Base-by-base conservation (phyloP, 2,329 filamentous ascomycete species). In the Cytospora piceae region DNA sequence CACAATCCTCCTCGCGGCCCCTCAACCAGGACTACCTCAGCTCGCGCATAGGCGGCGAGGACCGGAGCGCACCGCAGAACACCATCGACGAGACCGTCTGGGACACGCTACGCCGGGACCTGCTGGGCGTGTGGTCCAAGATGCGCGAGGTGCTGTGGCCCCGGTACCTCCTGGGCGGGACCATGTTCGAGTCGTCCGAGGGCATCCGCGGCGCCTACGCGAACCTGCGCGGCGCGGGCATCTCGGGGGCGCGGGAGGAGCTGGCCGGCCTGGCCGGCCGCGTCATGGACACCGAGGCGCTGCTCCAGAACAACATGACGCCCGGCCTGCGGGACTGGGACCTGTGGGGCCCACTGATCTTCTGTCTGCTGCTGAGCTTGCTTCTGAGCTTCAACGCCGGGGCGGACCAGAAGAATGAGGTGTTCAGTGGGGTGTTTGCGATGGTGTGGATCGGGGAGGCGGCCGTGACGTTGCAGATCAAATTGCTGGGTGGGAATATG, bases 31-130 rank as follows among this genome's bases (percentile, higher is more conserved):
- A 84, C 74, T 96, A 94, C 77, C 85, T 97, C 71, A 97, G 93
- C 31, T 95, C 92, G 27, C 88, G 89, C 66, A 96, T 99, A 74
- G 90, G 90, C 2, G 95, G 95, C 71, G 94, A 98, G 78, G 95
- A 99, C 81, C 91, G 95, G 63, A 87, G 90, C 69, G 94, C 95
- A 20, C 87, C 93, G 9, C 88, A 90, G 70, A 96, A 96, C 80
- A 99, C 95, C 55, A 96, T 99, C 77, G 95, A 99, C 78, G 95
- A 99, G 80, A 90, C 89, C 1, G 95, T 99, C 51, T 99, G 95
- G 95, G 92, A 94, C 53, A 99, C 95, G n/a, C 83, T 99, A 67
- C 92, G 91, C 61, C 90, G 95, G 71, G 95, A 99, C 77, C 81
- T 99, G 70, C 80, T 94, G 9, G 95, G 93, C 31, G 93, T 98